These are phyloP conservation scores for Colletotrichum spaethianum DNA, from an alignment of 2,329 filamentous ascomycete species.

Conservation along the genomic window DNA sequence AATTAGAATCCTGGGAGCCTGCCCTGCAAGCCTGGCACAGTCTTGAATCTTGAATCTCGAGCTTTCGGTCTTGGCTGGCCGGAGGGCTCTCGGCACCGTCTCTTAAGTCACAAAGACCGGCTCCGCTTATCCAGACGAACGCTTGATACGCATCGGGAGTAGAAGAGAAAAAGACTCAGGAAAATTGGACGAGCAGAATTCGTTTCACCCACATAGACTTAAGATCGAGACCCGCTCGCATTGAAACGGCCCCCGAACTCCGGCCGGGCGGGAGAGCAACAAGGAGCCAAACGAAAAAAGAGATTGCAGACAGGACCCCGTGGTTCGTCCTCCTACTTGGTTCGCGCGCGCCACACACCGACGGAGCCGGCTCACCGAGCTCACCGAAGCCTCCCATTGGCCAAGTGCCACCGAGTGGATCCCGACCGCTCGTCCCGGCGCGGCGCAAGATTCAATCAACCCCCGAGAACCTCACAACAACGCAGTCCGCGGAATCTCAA, in stretches of 20 bases:
- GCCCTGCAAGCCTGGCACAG: not conserved
- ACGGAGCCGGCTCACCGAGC: not conserved
- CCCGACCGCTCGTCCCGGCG: constrained; percentile 14
- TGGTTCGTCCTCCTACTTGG: not conserved
- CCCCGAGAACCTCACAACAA: constrained; percentile 22
- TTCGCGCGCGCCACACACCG: not conserved
- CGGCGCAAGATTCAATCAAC: constrained; percentile 8
- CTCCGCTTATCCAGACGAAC: constrained; percentile 9
- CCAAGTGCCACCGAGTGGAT: constrained; percentile 11
- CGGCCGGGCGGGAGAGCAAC: constrained; percentile 13
- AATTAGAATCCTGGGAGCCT: constrained; percentile 3
- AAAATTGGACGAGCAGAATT: not conserved
- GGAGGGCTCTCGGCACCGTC: not conserved
- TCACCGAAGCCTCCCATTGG: not conserved
- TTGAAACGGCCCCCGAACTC: constrained; percentile 23
- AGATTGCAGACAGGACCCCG: not conserved
- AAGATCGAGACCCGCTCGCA: constrained; percentile 15
- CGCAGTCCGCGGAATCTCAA: not conserved
- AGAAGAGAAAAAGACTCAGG: constrained; percentile 13
- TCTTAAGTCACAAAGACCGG: constrained; percentile 15
- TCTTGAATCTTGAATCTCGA: not conserved
- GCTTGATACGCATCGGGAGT: constrained; percentile 18
- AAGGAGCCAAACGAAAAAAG: not conserved
- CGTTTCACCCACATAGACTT: constrained; percentile 1
- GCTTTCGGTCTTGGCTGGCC: not conserved